A percentile compares a stretch with the other conserved stretches of the same genome.
Evolutionary conservation across 2,329 filamentous ascomycete species (phyloP).

Genomic region (Colletotrichum abscissum): DNA sequence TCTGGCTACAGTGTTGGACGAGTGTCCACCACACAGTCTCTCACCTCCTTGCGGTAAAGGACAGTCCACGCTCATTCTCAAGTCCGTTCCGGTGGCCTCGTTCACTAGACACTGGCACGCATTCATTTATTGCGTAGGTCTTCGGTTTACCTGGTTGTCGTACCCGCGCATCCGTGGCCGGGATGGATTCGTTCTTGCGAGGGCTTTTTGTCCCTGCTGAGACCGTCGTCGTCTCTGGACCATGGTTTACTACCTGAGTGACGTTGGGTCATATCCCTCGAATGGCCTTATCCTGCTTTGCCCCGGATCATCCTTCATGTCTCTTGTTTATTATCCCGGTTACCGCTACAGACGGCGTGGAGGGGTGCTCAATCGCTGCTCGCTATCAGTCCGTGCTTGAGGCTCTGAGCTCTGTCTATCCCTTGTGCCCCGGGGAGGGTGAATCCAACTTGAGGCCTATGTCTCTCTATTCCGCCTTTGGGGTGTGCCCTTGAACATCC

Average conservation of each 20-base stretch:
- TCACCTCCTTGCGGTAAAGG: neutral
- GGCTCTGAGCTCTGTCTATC: neutral
- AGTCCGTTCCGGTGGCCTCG: neutral
- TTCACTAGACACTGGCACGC: slow-evolving; percentile 16
- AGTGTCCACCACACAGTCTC: slow-evolving; percentile 9
- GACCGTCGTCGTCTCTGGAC: neutral
- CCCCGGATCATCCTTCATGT: slow-evolving; percentile 17
- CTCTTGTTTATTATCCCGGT: slow-evolving; percentile 1
- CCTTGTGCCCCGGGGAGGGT: neutral
- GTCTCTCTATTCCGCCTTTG: neutral
- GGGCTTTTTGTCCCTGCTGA: neutral
- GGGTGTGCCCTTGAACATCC: slow-evolving; percentile 1
- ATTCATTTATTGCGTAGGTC: slow-evolving; percentile 8
- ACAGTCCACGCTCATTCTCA: slow-evolving; percentile 26
- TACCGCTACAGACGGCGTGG: neutral
- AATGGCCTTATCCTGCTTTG: slow-evolving; percentile 13
- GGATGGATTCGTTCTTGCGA: neutral
- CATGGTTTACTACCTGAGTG: neutral
- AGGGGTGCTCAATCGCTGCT: neutral
- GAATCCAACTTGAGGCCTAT: neutral
- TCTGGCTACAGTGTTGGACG: slow-evolving; percentile 17
- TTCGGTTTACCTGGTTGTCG: neutral
- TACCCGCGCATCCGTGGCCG: neutral
- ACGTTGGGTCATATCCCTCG: neutral
- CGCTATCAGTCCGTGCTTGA: slow-evolving; percentile 11